Evolutionary conservation across 495 filamentous ascomycete genomes (phyloP).

Genomic region (Talaromyces proteolyticus): DNA sequence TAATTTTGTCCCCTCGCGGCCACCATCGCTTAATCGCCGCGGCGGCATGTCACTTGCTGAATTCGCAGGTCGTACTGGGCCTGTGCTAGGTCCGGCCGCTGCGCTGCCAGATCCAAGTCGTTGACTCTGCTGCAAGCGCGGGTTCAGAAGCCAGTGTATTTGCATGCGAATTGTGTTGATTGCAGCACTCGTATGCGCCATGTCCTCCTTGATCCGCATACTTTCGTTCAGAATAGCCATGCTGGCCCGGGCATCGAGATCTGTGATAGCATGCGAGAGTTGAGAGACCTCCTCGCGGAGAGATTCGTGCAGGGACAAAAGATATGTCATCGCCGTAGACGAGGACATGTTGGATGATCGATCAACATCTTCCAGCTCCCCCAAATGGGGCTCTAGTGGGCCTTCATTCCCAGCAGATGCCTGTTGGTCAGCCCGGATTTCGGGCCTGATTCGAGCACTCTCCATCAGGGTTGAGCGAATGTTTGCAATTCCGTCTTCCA

Average conservation of each 20-base stretch:
- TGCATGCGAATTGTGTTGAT: conserved; percentile 59
- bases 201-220: conserved; percentile 60
- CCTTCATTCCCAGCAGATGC: neutral
- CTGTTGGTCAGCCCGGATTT: neutral
- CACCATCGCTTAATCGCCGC: conserved; percentile 35
- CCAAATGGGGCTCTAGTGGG: neutral
- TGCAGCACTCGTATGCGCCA: conserved; percentile 60
- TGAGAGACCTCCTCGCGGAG: conserved; percentile 59
- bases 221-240: conserved; percentile 67
- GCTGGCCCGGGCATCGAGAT: conserved; percentile 58
- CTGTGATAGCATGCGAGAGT: conserved; percentile 50
- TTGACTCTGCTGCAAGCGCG: conserved; percentile 45
- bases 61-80: conserved; percentile 10
- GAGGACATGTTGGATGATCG: conserved; percentile 20
- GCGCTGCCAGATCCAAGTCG: conserved; percentile 14
- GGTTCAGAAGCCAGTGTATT: conserved; percentile 62
- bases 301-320: conserved; percentile 63
- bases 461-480: conserved; percentile 39
- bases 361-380: neutral
- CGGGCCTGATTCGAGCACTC: conserved; percentile 19
- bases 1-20: conserved; percentile 41
- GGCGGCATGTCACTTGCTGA: conserved; percentile 19
- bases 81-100: conserved; percentile 15
- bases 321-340: conserved; percentile 46
- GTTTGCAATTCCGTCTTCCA: conserved; percentile 47